Evolutionary conservation across 2,329 filamentous ascomycete genomes (phyloP).

Genomic region (Trichothecium sympodiale): DNA sequence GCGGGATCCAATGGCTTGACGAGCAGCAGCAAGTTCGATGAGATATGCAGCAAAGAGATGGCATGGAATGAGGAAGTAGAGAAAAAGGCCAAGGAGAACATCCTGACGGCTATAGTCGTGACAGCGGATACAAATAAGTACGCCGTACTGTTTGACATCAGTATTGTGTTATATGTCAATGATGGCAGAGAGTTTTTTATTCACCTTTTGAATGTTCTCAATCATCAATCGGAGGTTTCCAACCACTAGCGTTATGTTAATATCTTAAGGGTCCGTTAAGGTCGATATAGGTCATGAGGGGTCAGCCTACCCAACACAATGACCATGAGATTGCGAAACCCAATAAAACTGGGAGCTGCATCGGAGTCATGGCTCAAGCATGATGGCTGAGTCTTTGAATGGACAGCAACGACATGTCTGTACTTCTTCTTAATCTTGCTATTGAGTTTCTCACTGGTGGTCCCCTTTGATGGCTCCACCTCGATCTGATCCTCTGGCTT

Average conservation of each 20-base stretch:
- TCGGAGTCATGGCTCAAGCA: conserved; percentile 77
- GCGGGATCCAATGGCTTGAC: conserved; percentile 61
- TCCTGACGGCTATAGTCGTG: conserved; percentile 79
- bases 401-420: conserved; percentile 82
- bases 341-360: conserved; percentile 70
- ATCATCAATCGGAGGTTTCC: conserved; percentile 91
- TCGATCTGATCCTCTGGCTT: conserved; percentile 14
- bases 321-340: conserved; percentile 93
- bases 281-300: conserved; percentile 1
- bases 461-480: conserved; percentile 12
- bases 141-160: conserved; percentile 60
- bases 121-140: conserved; percentile 82
- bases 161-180: conserved; percentile 6
- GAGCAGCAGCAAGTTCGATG: conserved; percentile 75
- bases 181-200: background rate
- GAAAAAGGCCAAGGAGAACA: conserved; percentile 58
- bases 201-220: conserved; percentile 89
- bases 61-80: conserved; percentile 82
- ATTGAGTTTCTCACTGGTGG: conserved; percentile 11
- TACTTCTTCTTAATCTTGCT: conserved; percentile 50
- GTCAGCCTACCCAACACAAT: conserved; percentile 63
- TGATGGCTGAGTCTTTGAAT: conserved; percentile 60
- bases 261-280: background rate
- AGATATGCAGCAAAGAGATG: conserved; percentile 85
- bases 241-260: conserved; percentile 48